Evolutionary conservation across 2,329 filamentous ascomycete genomes (phyloP), one percentile per base, ranked within the genome.

Genomic region (Stachybotrys chartarum): DNA sequence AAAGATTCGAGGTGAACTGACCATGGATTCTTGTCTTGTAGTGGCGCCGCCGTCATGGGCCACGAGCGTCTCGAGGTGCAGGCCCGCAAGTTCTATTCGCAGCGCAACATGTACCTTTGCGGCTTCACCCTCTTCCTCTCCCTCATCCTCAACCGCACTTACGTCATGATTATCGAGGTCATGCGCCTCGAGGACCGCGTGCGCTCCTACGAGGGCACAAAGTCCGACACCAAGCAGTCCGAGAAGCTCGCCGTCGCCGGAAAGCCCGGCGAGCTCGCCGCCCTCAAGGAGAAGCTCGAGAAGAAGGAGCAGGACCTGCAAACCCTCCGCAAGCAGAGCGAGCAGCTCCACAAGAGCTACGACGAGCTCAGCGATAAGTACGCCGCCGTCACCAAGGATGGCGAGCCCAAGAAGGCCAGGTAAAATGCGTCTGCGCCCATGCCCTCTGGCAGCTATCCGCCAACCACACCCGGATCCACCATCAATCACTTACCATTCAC

Each of bases 31-130:
- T 46, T 49, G 31, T 30, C 52, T 42, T n/a, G 51, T 51, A 78
- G 74, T 56, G 74, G 24, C 24, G 24, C 88, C 68, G 83, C 86
- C 53, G 85, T 92, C 57, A 85, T 97, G 66, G 93, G 94, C 60
- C 87, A 90, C 70, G 94, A 97, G 72, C 93, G 94, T 61, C 91
- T 96, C 83, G 94, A 99, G 77, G 93, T 97, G 53, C 94, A 99
- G 76, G 93, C 94, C 62, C 91, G 94, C 82, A 99, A 99, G 78
- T 99, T 99, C 82, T 99, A 99, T 83, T 96, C 92, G 59, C 93
- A 99, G 80, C 92, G 94, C 75, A 99, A 99, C 85, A 99, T 99
- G 94, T 99, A 99, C 78, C 91, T 99, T 59, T 97, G 94, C 75
- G 94, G 94, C 66, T 99, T 99, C 81, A 99, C 94, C 6, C 87